Percentiles rank a stretch among this genome's conserved stretches.
These are phyloP conservation scores for Populus nigra DNA, from an alignment of 345 rosid species.

Conservation along the genomic window DNA sequence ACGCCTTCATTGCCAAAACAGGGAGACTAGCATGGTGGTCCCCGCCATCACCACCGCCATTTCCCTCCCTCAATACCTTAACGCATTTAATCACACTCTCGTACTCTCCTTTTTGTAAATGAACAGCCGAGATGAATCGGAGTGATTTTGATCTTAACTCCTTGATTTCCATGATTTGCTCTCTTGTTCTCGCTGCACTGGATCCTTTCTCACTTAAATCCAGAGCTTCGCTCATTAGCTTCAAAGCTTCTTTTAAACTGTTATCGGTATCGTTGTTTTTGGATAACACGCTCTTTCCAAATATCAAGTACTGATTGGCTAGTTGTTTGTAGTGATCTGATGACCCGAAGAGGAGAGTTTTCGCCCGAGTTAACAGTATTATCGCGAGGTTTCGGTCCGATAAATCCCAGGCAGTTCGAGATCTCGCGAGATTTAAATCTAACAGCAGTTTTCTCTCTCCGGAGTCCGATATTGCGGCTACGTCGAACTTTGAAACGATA, in stretches of 20 bases:
- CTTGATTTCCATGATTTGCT: constrained; percentile 54
- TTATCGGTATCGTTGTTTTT: constrained; percentile 32
- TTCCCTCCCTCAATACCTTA: constrained; percentile 68
- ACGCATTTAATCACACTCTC: constrained; percentile 90
- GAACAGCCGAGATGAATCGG: constrained; percentile 86
- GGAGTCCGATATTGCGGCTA: constrained; percentile 42
- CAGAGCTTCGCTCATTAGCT: constrained; percentile 78
- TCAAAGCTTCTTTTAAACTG: constrained; percentile 58
- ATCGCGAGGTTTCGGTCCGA: constrained; percentile 71
- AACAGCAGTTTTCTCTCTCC: constrained; percentile 68
- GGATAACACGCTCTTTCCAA: constrained; percentile 54
- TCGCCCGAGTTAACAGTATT: constrained; percentile 68
- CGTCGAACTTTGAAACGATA: constrained; percentile 57
- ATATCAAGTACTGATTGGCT: constrained; percentile 61
- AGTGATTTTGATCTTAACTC: constrained; percentile 59
- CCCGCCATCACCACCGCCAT: constrained; percentile 39
- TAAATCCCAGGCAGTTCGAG: constrained; percentile 81
- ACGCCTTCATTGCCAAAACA: constrained; percentile 96
- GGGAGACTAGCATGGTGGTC: constrained; percentile 84
- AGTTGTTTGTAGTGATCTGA: constrained; percentile 63
- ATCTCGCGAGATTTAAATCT: constrained; percentile 79
- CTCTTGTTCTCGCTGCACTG: constrained; percentile 50
- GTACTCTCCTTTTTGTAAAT: constrained; percentile 77
- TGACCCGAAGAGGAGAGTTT: constrained; percentile 58
- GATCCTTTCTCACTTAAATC: constrained; percentile 79